Evolutionary conservation across 2,329 filamentous ascomycete species (phyloP).

Genomic region (Ramularia endophylla): DNA sequence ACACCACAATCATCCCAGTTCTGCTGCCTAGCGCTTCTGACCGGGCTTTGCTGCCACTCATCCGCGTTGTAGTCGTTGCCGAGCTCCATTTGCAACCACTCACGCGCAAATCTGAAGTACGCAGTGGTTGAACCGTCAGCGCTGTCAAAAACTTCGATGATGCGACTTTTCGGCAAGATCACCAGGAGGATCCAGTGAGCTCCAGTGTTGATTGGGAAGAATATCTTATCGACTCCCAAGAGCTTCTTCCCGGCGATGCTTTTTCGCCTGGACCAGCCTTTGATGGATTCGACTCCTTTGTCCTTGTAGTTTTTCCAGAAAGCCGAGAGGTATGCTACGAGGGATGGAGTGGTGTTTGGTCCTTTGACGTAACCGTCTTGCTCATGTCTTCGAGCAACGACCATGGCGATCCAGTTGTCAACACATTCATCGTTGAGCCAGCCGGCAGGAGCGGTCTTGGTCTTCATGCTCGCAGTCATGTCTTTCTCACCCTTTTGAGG

Average conservation of each 20-base stretch:
- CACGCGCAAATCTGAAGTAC: slow-evolving; percentile 28
- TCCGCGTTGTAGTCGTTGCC: slow-evolving; percentile 47
- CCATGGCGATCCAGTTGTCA: slow-evolving; percentile 57
- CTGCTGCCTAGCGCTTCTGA: slow-evolving; percentile 51
- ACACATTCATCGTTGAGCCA: slow-evolving; percentile 78
- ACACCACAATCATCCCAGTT: slow-evolving; percentile 74
- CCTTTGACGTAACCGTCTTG: slow-evolving; percentile 48
- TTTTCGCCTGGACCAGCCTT: slow-evolving; percentile 53
- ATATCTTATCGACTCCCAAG: slow-evolving; percentile 58
- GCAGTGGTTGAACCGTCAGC: slow-evolving; percentile 42
- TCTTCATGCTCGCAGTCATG: neutral
- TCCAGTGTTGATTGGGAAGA: slow-evolving; percentile 58
- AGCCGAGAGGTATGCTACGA: slow-evolving; percentile 58
- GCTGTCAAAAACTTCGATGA: slow-evolving; percentile 65
- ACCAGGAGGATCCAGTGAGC: slow-evolving; percentile 68
- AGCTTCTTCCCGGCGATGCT: slow-evolving; percentile 57
- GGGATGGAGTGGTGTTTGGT: slow-evolving; percentile 49
- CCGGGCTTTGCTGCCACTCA: slow-evolving; percentile 55
- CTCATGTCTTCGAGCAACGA: slow-evolving; percentile 53
- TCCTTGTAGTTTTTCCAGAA: slow-evolving; percentile 56
- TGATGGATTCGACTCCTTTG: slow-evolving; percentile 43
- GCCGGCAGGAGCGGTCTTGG: slow-evolving; percentile 22
- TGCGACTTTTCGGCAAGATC: slow-evolving; percentile 55
- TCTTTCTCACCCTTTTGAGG: slow-evolving; percentile 33
- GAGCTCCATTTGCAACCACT: slow-evolving; percentile 56